Evolutionary conservation across 495 filamentous ascomycete species (phyloP).

Genomic region (Xylaria venustula): DNA sequence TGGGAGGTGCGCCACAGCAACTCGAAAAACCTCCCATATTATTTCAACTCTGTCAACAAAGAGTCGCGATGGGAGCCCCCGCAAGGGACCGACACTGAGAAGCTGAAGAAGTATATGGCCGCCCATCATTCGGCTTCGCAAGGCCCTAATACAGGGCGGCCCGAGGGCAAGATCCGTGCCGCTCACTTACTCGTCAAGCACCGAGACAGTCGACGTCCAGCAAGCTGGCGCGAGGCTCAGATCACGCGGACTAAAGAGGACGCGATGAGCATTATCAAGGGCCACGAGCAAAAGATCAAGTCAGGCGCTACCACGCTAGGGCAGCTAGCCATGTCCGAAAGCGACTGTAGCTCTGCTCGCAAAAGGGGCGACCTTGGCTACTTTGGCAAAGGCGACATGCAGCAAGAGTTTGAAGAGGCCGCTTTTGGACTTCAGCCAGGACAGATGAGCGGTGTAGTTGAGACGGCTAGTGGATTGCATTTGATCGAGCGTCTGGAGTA

Average conservation of each 20-base stretch:
- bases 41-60: constrained; percentile 82
- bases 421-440: constrained; percentile 83
- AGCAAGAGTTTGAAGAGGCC: constrained; percentile 97
- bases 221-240: constrained; percentile 85
- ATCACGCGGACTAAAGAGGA: constrained; percentile 89
- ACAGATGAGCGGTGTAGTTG: constrained; percentile 79
- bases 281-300: constrained; percentile 70
- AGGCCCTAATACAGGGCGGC: constrained; percentile 45
- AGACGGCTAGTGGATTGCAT: constrained; percentile 93
- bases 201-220: constrained; percentile 76
- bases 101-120: constrained; percentile 91
- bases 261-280: constrained; percentile 71
- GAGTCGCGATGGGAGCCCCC: constrained; percentile 95
- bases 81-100: constrained; percentile 77
- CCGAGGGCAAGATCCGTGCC: constrained; percentile 84
- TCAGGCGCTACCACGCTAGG: constrained; percentile 65
- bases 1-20: constrained; percentile 97
- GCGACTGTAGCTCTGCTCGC: constrained; percentile 90
- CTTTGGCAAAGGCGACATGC: constrained; percentile 93
- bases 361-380: constrained; percentile 95
- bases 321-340: constrained; percentile 82
- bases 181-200: constrained; percentile 95
- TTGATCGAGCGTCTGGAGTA: constrained; percentile 69
- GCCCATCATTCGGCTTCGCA: constrained; percentile 65
- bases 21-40: constrained; percentile 97